Evolutionary conservation across 2,329 filamentous ascomycete genomes (phyloP).

Genomic region (Diaporthe capsici): DNA sequence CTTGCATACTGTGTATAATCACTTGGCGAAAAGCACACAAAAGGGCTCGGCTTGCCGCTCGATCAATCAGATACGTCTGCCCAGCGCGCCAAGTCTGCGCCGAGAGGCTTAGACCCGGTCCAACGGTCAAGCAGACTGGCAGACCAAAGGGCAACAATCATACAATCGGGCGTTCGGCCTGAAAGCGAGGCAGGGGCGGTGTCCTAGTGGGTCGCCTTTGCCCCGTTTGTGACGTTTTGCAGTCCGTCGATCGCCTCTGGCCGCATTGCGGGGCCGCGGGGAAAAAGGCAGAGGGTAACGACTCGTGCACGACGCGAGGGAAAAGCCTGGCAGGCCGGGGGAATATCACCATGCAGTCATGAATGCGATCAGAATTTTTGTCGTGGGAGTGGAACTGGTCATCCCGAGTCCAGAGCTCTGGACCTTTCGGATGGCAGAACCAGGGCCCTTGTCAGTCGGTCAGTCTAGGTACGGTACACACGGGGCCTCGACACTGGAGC

Average conservation of each 20-base stretch:
- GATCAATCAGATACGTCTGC: slow-evolving; percentile 34
- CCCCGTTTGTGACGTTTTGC: slow-evolving; percentile 40
- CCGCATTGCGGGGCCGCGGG: slow-evolving; percentile 35
- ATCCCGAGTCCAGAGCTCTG: slow-evolving; percentile 10
- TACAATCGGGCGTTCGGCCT: slow-evolving; percentile 20
- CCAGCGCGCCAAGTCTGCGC: slow-evolving; percentile 39
- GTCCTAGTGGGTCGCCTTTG: slow-evolving; percentile 28
- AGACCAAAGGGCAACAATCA: not conserved
- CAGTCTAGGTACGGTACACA: not conserved
- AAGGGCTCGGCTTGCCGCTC: slow-evolving; percentile 6
- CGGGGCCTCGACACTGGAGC: slow-evolving; percentile 9
- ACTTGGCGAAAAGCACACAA: slow-evolving; percentile 28
- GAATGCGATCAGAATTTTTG: slow-evolving; percentile 32
- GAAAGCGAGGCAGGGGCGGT: slow-evolving; percentile 24
- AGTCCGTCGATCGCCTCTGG: slow-evolving; percentile 36
- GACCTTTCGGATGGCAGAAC: slow-evolving; percentile 22
- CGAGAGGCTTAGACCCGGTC: slow-evolving; percentile 34
- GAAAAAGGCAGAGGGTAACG: slow-evolving; percentile 21
- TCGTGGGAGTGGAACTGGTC: not conserved
- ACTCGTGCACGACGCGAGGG: slow-evolving; percentile 5
- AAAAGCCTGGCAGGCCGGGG: slow-evolving; percentile 1
- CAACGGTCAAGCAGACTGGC: not conserved
- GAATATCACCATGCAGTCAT: slow-evolving; percentile 13
- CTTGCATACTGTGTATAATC: slow-evolving; percentile 18
- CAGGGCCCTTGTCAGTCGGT: slow-evolving; percentile 7